Conservation (phyloP, 768 basidiomycete genomes). For the Dioszegia crocea region DNA sequence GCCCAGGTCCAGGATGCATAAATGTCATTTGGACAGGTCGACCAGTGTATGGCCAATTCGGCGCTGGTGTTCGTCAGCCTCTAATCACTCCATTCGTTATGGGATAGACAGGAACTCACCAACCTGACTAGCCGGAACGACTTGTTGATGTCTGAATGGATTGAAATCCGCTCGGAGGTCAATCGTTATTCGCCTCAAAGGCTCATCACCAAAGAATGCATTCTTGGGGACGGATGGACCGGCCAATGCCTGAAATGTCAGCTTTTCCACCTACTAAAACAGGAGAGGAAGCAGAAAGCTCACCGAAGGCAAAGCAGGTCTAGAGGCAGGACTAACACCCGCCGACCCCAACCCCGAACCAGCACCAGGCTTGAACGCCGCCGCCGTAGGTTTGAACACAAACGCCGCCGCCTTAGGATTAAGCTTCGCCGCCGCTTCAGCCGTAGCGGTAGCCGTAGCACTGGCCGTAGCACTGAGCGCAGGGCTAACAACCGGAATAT, state of each 20-base stretch:
- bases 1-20: slow-evolving; percentile 46
- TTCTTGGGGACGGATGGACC: slow-evolving; percentile 49
- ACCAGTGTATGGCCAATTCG: slow-evolving; percentile 82
- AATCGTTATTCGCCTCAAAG: slow-evolving; percentile 66
- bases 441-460: no score
- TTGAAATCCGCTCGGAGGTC: slow-evolving; percentile 96
- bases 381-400: slow-evolving; percentile 84
- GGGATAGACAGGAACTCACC: slow-evolving; percentile 56
- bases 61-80: slow-evolving; percentile 49
- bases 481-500: slow-evolving; percentile 19
- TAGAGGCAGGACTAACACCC: slow-evolving; percentile 16
- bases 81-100: not conserved
- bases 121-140: slow-evolving; percentile 67
- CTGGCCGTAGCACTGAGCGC: slow-evolving; percentile 4
- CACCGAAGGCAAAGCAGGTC: slow-evolving; percentile 3
- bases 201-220: slow-evolving; percentile 82
- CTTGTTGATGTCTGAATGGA: slow-evolving; percentile 84
- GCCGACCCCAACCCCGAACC: slow-evolving; percentile 15
- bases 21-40: slow-evolving; percentile 79
- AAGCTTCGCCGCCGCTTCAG: slow-evolving; percentile 56
- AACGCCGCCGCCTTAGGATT: slow-evolving; percentile 73
- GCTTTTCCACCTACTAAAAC: no score
- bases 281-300: not conserved
- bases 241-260: slow-evolving; percentile 19
- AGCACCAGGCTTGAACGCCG: slow-evolving; percentile 61